Conservation (phyloP, 1,284 basidiomycete species). For the Leccinum laetum region DNA sequence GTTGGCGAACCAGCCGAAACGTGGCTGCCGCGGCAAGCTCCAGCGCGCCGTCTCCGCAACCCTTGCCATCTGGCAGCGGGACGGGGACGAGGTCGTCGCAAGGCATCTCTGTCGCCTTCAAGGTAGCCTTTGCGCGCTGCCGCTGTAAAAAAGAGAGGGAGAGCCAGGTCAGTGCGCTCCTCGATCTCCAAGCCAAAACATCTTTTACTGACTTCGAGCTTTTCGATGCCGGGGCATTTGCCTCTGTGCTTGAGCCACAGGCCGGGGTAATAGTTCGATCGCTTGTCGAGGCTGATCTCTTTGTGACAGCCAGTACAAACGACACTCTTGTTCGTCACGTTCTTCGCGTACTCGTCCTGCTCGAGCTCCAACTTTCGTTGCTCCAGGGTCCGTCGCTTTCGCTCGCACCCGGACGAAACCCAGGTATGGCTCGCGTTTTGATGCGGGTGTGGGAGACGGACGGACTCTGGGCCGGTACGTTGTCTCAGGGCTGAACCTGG, state of each 20-base stretch:
- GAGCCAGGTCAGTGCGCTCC: constrained; percentile 12
- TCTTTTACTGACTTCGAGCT: constrained; percentile 27
- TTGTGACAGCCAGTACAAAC: constrained; percentile 26
- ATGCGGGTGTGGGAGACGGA: background rate
- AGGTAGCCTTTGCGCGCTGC: constrained; percentile 13
- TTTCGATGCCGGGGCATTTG: constrained; percentile 26
- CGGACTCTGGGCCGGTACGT: constrained; percentile 3
- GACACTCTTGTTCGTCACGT: constrained; percentile 28
- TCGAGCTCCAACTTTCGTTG: constrained; percentile 30
- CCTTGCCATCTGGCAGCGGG: background rate
- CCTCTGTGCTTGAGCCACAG: constrained; percentile 29
- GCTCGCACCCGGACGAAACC: constrained; percentile 22
- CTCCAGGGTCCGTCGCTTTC: constrained; percentile 31
- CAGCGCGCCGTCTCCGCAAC: constrained; percentile 2
- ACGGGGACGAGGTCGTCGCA: background rate
- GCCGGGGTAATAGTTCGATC: constrained; percentile 35
- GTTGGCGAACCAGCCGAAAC: background rate
- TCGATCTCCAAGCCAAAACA: background rate
- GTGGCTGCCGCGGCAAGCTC: constrained; percentile 2
- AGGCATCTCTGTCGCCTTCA: background rate
- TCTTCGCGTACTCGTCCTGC: constrained; percentile 27
- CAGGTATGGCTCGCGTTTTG: constrained; percentile 6
- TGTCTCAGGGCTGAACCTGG: constrained; percentile 4
- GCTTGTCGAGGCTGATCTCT: constrained; percentile 34
- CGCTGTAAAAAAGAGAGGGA: background rate